Evolutionary conservation across 306 rosid genomes (phyloP).

Genomic region (Dryas alaskensis): DNA sequence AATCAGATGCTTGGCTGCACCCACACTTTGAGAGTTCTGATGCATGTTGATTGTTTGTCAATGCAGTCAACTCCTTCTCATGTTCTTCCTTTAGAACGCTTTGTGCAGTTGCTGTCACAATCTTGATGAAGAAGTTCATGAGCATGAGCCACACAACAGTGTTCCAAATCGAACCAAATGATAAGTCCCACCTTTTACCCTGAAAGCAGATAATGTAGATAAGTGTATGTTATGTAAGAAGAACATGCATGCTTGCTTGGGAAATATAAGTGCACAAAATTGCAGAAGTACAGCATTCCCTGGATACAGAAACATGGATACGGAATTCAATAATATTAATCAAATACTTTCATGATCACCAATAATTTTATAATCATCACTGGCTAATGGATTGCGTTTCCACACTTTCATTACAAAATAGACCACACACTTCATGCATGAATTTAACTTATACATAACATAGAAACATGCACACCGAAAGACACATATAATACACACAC

Average conservation of each 20-base stretch:
- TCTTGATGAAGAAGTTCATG: slow-evolving; percentile 61
- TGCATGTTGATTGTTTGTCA: slow-evolving; percentile 18
- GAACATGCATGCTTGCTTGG: neutral
- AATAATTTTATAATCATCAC: too few relatives aligned
- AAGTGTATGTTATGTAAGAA: neutral
- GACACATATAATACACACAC: too few relatives aligned
- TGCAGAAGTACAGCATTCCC: too few relatives aligned
- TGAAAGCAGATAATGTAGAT: slow-evolving; percentile 22
- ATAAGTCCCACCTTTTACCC: slow-evolving; percentile 61
- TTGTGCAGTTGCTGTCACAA: slow-evolving; percentile 64
- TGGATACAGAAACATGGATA: too few relatives aligned
- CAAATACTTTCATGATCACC: too few relatives aligned
- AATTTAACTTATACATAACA: neutral
- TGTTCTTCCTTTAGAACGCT: slow-evolving; percentile 51
- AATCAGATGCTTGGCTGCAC: slow-evolving; percentile 19
- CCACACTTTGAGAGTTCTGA: neutral
- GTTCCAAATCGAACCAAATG: slow-evolving; percentile 56
- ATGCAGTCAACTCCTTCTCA: slow-evolving; percentile 37
- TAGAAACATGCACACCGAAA: too few relatives aligned
- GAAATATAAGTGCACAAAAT: too few relatives aligned
- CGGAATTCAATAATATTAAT: too few relatives aligned
- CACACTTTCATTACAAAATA: neutral
- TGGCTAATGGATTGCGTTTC: too few relatives aligned
- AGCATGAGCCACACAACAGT: slow-evolving; percentile 75
- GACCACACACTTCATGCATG: too few relatives aligned